Base-by-base conservation (phyloP, 2,329 filamentous ascomycete genomes). In the Pseudogymnoascus sp. region DNA sequence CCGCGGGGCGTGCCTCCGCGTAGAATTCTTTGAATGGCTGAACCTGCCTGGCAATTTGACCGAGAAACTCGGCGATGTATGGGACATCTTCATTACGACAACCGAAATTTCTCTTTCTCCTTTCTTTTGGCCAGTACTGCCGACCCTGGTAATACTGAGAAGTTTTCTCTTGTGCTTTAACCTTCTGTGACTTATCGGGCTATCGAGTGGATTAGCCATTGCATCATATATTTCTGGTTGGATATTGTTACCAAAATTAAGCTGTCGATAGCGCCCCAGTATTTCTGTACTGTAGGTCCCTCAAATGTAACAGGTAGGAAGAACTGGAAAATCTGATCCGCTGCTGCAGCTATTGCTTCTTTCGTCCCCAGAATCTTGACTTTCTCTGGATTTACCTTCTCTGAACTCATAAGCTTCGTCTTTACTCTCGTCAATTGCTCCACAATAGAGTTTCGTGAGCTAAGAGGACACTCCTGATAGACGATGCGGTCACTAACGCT, bases 251-350 rank as follows among this genome's bases (percentile, higher is more conserved):
- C 35, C 31, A 60, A 31, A 60, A 45, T 60, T 28, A 45, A 12
- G 31, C 59, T 45, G 62, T 69, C 69, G 0, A 78, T 40, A n/a
- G 78, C 75, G 1, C 77, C 79, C 79, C 78, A 81, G 61, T 74
- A 80, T 61, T 78, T 79, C 4, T 65, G 63, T 1, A 71, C 71
- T 2, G 77, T 80, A 0, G 77, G 73, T 0, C 73, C 74, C 7
- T 74, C 67, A 21, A 74, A 73, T 1, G 68, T 63, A 0, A 66
- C 38, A 0, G 79, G 78, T 6, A 81, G 69, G 63, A 80, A 81
- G 38, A 80, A 75, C 6, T 69, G 69, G 64, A 78, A 79, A 0
- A 80, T 35, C 1, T 69, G 64, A 37, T 79, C 75, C 1, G 75
- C 74, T 31, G 72, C 72, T 63, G 79, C 79, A 62, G 78, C 75